Conservation (phyloP, 345 rosid genomes). For the Populus pruinosa region DNA sequence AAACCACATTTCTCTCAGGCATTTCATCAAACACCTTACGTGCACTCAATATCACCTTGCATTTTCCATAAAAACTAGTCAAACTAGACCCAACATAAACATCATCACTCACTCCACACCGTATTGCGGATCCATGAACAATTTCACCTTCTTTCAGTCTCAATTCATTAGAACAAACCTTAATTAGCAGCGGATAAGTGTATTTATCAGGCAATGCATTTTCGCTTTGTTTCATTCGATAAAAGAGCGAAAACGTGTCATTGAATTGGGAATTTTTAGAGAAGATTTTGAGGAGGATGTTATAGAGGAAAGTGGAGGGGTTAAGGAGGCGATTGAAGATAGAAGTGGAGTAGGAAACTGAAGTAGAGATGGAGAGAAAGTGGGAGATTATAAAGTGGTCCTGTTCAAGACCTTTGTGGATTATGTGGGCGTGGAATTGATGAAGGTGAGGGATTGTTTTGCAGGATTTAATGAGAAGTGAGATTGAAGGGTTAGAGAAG, state of each 20-base stretch:
- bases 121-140: constrained; percentile 52
- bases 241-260: constrained; percentile 41
- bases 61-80: constrained; percentile 62
- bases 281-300: constrained; percentile 45
- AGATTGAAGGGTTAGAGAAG: constrained; percentile 33
- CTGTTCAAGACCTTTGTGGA: constrained; percentile 69
- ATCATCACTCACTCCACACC: constrained; percentile 40
- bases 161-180: constrained; percentile 43
- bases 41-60: constrained; percentile 45
- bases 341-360: constrained; percentile 45
- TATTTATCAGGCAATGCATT: constrained; percentile 43
- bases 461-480: constrained; percentile 52
- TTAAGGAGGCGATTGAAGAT: constrained; percentile 39
- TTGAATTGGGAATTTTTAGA: constrained; percentile 29
- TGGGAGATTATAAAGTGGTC: constrained; percentile 55
- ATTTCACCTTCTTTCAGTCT: constrained; percentile 39
- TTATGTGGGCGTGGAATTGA: constrained; percentile 65
- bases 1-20: constrained; percentile 50
- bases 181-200: constrained; percentile 53
- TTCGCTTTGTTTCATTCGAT: constrained; percentile 44
- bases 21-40: constrained; percentile 60
- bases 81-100: constrained; percentile 59
- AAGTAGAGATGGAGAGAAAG: constrained; percentile 34
- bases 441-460: constrained; percentile 41
- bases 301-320: constrained; percentile 60